A percentile compares a stretch with the other conserved stretches of the same genome.
Conservation (phyloP, 1,284 basidiomycete genomes). For the Rhodotorula sp. region DNA sequence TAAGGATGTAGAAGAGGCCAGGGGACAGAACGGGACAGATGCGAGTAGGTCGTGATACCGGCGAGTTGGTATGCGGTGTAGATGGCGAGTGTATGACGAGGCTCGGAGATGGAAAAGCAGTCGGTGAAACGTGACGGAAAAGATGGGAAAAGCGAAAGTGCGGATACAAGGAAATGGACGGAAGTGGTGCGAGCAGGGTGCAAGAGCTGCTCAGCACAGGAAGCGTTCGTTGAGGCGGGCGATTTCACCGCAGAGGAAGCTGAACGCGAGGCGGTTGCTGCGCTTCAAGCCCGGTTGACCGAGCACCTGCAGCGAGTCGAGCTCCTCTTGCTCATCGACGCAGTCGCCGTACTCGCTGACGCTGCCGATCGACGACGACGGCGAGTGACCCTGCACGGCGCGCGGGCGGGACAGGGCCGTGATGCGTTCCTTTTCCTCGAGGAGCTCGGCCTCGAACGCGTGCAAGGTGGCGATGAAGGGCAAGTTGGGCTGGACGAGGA, state of each 20-base stretch:
- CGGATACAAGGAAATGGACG: neutral
- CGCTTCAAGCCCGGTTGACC: conserved; percentile 33
- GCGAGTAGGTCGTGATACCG: no score
- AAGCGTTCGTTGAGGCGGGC: conserved; percentile 43
- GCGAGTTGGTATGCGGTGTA: neutral
- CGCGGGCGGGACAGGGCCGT: neutral
- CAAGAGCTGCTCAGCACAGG: conserved; percentile 11
- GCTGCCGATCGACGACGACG: neutral
- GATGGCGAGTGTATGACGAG: neutral
- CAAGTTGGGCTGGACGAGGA: conserved; percentile 46
- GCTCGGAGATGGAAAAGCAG: neutral
- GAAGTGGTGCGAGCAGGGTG: neutral
- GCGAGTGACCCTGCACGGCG: neutral
- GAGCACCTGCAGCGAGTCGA: conserved; percentile 11
- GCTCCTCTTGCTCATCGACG: conserved; percentile 11
- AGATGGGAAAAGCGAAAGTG: no score
- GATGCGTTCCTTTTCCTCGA: conserved; percentile 14
- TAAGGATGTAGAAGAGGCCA: no score
- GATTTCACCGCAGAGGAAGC: conserved; percentile 40
- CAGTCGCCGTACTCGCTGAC: conserved; percentile 5
- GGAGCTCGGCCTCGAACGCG: conserved; percentile 41
- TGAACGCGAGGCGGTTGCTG: conserved; percentile 40
- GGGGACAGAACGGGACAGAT: no score
- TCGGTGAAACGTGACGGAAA: neutral
- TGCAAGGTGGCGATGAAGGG: conserved; percentile 44